Conservation (phyloP, 352 stramenopile genomes). For the Globisporangium barbulae region DNA sequence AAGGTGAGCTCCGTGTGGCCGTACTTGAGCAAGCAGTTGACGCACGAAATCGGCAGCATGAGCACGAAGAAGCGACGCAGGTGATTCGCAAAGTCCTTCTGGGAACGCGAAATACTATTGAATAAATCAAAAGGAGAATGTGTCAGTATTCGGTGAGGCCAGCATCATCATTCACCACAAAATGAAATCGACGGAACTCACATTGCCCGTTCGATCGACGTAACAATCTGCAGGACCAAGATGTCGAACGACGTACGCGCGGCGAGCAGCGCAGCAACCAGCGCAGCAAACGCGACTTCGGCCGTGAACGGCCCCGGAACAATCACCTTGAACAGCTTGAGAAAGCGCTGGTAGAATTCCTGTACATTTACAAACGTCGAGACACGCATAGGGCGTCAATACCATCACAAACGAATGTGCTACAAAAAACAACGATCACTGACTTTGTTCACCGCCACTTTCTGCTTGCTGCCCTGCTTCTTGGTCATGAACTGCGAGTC, state of each 20-base stretch:
- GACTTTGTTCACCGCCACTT: constrained; percentile 65
- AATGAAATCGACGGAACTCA: constrained; percentile 15
- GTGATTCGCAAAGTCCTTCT: constrained; percentile 56
- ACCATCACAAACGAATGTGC: neutral
- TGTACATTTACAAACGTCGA: constrained; percentile 2
- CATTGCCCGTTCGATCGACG: constrained; percentile 73
- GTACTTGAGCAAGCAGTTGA: constrained; percentile 83
- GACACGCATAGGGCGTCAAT: neutral
- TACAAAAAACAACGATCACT: neutral
- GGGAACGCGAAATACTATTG: constrained; percentile 62
- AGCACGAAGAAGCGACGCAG: constrained; percentile 71
- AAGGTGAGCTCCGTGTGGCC: constrained; percentile 77
- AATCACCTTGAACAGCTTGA: constrained; percentile 70
- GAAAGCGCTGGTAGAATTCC: constrained; percentile 62
- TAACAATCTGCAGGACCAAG: constrained; percentile 70
- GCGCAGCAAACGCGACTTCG: constrained; percentile 60
- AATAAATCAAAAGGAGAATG: neutral
- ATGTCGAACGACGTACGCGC: constrained; percentile 80
- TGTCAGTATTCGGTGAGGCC: neutral
- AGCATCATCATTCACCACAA: no score
- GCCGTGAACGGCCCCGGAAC: constrained; percentile 64
- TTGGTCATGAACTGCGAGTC: constrained; percentile 79
- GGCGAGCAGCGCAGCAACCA: constrained; percentile 60
- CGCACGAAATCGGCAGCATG: constrained; percentile 75
- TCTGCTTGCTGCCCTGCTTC: constrained; percentile 63